A percentile compares a stretch with the other conserved stretches of the same genome.
Conservation (phyloP, 192 early-diverging fungal species). For the Martensiomyces pterosporus region DNA sequence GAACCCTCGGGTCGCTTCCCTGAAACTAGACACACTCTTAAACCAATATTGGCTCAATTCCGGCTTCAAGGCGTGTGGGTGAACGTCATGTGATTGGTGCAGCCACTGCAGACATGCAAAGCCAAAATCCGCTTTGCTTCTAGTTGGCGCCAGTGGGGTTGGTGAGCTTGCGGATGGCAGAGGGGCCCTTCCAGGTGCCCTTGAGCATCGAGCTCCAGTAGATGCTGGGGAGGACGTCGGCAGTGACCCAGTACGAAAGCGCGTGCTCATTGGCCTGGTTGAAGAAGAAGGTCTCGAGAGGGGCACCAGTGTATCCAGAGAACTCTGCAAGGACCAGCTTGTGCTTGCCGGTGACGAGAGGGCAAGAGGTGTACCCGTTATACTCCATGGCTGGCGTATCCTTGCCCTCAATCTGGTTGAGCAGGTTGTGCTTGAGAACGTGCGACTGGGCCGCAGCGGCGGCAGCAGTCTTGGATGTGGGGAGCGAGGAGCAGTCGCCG, state of each 20-base stretch:
- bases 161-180: slow-evolving; percentile 55
- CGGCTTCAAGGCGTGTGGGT: too few species aligned
- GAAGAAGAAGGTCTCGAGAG: slow-evolving; percentile 79
- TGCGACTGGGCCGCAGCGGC: slow-evolving; percentile 79
- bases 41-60: too few species aligned
- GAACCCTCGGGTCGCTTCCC: too few species aligned
- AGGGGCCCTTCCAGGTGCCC: slow-evolving; percentile 74
- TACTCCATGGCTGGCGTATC: slow-evolving; percentile 55
- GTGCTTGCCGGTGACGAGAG: slow-evolving; percentile 75
- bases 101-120: not conserved
- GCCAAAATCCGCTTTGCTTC: not conserved
- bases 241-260: slow-evolving; percentile 69
- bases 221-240: slow-evolving; percentile 70
- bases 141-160: slow-evolving; percentile 45
- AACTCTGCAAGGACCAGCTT: slow-evolving; percentile 85
- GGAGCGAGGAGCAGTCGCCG: slow-evolving; percentile 79
- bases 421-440: slow-evolving; percentile 71
- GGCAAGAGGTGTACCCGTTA: slow-evolving; percentile 81
- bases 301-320: slow-evolving; percentile 67
- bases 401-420: slow-evolving; percentile 56
- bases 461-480: slow-evolving; percentile 88
- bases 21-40: too few species aligned
- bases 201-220: slow-evolving; percentile 83
- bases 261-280: slow-evolving; percentile 71
- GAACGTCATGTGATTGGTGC: too few species aligned